A percentile compares a stretch with the other conserved stretches of the same genome.
phyloP scores from a whole-genome alignment of 306 rosid species.

The Malus fusca region DNA sequence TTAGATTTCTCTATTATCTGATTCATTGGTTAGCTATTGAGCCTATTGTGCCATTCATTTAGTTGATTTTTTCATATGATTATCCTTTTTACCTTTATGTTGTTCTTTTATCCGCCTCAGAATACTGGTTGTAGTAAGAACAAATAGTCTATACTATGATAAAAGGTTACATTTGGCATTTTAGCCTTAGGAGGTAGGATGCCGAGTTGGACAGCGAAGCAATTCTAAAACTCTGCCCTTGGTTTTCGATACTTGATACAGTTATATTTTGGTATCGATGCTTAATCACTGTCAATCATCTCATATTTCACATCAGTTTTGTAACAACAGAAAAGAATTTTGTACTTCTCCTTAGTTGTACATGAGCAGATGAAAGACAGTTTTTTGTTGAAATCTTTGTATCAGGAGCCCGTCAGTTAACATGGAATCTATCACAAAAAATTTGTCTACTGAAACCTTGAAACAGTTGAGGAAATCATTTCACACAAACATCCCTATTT shows the following conservation, averaged over 20 bases:
- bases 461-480: conserved; percentile 20
- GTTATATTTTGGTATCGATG: background rate
- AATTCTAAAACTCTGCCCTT: background rate
- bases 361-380: background rate
- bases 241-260: background rate
- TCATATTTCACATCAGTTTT: background rate
- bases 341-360: background rate
- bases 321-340: too few relatives aligned
- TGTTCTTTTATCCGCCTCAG: background rate
- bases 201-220: background rate
- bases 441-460: conserved; percentile 9
- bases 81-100: background rate
- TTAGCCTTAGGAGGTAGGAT: background rate
- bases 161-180: background rate
- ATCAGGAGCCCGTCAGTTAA: conserved; percentile 17
- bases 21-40: background rate
- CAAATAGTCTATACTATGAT: background rate
- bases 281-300: background rate
- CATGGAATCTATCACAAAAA: conserved; percentile 10
- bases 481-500: conserved; percentile 24
- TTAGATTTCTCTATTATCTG: background rate
- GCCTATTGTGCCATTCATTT: background rate
- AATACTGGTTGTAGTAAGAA: background rate
- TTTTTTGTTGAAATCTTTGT: background rate
- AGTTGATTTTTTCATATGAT: background rate